phyloP scores from a whole-genome alignment of 2,329 filamentous ascomycete genomes.

The Taxawa tesnikishii region DNA sequence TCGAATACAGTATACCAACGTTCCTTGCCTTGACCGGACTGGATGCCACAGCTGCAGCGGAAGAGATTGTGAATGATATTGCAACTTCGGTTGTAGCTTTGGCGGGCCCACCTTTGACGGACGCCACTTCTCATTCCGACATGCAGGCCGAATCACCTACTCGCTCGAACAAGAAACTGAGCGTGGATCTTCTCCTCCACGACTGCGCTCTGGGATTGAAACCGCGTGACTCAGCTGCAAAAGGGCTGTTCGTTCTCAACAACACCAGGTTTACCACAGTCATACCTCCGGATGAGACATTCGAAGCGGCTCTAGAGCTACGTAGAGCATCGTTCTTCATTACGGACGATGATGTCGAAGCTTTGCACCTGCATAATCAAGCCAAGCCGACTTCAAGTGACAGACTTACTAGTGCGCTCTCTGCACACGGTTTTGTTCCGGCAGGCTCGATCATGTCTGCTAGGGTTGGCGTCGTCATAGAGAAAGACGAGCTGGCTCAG shows the following conservation, averaged over 20 bases:
- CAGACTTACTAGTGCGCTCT: conserved; percentile 30
- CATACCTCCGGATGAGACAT: conserved; percentile 52
- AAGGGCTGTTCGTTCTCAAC: conserved; percentile 65
- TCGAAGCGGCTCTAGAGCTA: conserved; percentile 54
- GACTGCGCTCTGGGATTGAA: conserved; percentile 80
- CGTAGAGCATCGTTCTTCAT: conserved; percentile 74
- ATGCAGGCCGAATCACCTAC: background rate
- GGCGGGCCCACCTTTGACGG: conserved; percentile 8
- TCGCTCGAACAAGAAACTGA: conserved; percentile 29
- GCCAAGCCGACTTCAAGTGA: conserved; percentile 10
- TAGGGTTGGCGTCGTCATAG: conserved; percentile 51
- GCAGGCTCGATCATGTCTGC: conserved; percentile 81
- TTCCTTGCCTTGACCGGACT: conserved; percentile 69
- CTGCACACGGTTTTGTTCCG: conserved; percentile 65
- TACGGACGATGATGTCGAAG: conserved; percentile 50
- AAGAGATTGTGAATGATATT: conserved; percentile 60
- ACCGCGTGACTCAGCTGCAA: conserved; percentile 62
- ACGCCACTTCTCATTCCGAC: conserved; percentile 1
- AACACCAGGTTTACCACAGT: conserved; percentile 61
- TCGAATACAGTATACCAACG: conserved; percentile 83
- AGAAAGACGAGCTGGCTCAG: conserved; percentile 41
- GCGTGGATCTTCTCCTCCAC: conserved; percentile 61
- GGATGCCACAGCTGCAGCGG: conserved; percentile 44
- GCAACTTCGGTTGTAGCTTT: conserved; percentile 56
- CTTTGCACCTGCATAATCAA: background rate